A percentile compares a stretch with the other conserved stretches of the same genome.
Conservation (phyloP, 1,139 yeast species). For the Barnettozyma hawaiiensis region DNA sequence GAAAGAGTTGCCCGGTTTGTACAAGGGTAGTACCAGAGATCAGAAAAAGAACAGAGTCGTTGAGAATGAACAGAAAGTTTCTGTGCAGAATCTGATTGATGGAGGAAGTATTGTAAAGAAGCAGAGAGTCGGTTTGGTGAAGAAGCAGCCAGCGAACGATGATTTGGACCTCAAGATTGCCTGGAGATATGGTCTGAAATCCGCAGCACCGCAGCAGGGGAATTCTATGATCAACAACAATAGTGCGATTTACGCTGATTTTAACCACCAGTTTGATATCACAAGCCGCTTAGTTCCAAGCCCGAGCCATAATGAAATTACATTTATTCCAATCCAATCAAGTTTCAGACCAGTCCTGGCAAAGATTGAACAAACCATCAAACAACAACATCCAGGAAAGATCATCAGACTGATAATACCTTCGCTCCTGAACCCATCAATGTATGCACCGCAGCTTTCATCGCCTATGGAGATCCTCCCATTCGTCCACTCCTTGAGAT, state of each 20-base stretch:
- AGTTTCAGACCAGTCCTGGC: slow-evolving; percentile 29
- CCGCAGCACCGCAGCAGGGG: slow-evolving; percentile 8
- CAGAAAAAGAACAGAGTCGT: slow-evolving; percentile 54
- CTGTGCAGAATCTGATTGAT: slow-evolving; percentile 59
- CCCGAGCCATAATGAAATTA: slow-evolving; percentile 56
- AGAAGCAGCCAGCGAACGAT: slow-evolving; percentile 14
- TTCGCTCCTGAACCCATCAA: slow-evolving; percentile 69
- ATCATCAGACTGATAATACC: slow-evolving; percentile 71
- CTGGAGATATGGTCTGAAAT: slow-evolving; percentile 68
- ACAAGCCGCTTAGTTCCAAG: slow-evolving; percentile 65
- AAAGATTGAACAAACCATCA: slow-evolving; percentile 40
- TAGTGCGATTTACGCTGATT: slow-evolving; percentile 41
- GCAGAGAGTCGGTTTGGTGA: slow-evolving; percentile 3
- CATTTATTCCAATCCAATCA: slow-evolving; percentile 41
- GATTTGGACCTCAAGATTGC: slow-evolving; percentile 67
- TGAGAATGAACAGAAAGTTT: slow-evolving; percentile 56
- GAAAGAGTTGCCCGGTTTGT: slow-evolving; percentile 72
- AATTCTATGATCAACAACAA: slow-evolving; percentile 16
- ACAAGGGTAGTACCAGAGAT: slow-evolving; percentile 64
- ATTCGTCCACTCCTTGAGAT: slow-evolving; percentile 56
- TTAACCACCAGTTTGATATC: slow-evolving; percentile 69
- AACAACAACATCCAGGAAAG: slow-evolving; percentile 36
- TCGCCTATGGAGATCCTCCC: slow-evolving; percentile 48
- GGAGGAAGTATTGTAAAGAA: slow-evolving; percentile 9
- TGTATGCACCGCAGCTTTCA: slow-evolving; percentile 54